Percentiles rank a stretch among this genome's conserved stretches.
phyloP scores from a whole-genome alignment of 768 basidiomycete species.

The Kwoniella sp. region DNA sequence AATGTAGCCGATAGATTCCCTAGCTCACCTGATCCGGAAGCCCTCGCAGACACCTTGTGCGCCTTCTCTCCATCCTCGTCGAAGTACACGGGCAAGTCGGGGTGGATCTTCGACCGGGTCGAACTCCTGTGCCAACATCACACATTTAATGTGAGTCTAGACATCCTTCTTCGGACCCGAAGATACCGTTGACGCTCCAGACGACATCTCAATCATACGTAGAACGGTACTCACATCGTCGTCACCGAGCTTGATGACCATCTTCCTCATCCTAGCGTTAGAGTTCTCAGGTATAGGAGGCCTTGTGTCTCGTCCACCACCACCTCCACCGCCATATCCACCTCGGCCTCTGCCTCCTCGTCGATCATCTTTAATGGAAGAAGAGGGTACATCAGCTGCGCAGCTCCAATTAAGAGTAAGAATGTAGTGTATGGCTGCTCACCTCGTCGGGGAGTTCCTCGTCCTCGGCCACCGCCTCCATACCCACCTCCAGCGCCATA shows the following conservation, averaged over 20 bases:
- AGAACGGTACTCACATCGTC: constrained; percentile 43
- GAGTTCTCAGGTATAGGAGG: constrained; percentile 38
- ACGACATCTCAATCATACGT: too few relatives aligned
- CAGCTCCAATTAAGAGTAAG: too few relatives aligned
- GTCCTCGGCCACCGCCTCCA: constrained; percentile 27
- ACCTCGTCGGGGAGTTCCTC: constrained; percentile 25
- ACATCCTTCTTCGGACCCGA: neutral
- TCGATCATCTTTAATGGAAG: constrained; percentile 18
- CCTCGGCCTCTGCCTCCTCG: constrained; percentile 30
- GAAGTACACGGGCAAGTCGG: constrained; percentile 45
- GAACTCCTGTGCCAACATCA: constrained; percentile 48
- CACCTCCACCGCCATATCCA: constrained; percentile 25
- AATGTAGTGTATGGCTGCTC: constrained; percentile 3
- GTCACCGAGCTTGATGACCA: constrained; percentile 53
- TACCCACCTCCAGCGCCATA: constrained; percentile 29
- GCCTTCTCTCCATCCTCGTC: constrained; percentile 51
- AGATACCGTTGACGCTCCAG: too few relatives aligned
- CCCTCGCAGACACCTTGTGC: constrained; percentile 52
- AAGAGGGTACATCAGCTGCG: too few relatives aligned
- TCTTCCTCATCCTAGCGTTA: constrained; percentile 48
- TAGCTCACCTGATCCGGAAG: constrained; percentile 53
- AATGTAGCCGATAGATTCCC: neutral
- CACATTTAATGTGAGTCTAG: too few relatives aligned
- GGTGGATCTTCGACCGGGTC: constrained; percentile 55
- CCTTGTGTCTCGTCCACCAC: constrained; percentile 20